Evolutionary conservation across 495 filamentous ascomycete genomes (phyloP).

Genomic region (Lindgomyces ingoldianus): DNA sequence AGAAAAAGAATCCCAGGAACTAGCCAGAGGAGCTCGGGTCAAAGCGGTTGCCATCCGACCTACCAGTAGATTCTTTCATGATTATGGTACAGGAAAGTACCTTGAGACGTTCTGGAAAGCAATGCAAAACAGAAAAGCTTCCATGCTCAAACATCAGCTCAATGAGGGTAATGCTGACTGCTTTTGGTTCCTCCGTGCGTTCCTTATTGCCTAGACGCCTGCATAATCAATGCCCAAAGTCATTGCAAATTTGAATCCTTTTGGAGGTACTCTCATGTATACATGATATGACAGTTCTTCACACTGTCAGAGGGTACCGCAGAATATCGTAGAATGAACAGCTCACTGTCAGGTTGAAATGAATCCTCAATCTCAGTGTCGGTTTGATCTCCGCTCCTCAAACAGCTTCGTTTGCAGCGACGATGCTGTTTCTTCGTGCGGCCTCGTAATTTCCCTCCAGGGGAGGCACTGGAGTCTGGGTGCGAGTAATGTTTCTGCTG

Average conservation of each 20-base stretch:
- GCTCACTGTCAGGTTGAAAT: not conserved
- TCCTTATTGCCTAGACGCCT: not conserved
- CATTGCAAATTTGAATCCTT: not conserved
- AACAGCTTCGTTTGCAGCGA: not conserved
- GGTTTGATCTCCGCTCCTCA: not conserved
- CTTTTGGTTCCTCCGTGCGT: no score
- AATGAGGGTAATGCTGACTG: not conserved
- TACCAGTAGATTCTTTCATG: no score
- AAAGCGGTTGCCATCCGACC: no score
- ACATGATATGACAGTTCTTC: not conserved
- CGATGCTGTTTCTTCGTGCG: not conserved
- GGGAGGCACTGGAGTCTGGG: not conserved
- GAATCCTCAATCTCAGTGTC: not conserved
- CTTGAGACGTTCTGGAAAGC: not conserved
- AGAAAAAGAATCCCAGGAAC: no score
- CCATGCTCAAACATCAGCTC: not conserved
- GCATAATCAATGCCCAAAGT: not conserved
- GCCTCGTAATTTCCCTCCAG: not conserved
- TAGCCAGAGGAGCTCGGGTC: no score
- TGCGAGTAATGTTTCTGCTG: not conserved
- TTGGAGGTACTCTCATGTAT: not conserved
- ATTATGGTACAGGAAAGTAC: no score
- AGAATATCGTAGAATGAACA: not conserved
- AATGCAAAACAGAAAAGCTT: not conserved
- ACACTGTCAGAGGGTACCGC: not conserved